Evolutionary conservation across 345 rosid genomes (phyloP), one percentile per base, ranked within the genome.

Genomic region (Dovyalis caffra): DNA sequence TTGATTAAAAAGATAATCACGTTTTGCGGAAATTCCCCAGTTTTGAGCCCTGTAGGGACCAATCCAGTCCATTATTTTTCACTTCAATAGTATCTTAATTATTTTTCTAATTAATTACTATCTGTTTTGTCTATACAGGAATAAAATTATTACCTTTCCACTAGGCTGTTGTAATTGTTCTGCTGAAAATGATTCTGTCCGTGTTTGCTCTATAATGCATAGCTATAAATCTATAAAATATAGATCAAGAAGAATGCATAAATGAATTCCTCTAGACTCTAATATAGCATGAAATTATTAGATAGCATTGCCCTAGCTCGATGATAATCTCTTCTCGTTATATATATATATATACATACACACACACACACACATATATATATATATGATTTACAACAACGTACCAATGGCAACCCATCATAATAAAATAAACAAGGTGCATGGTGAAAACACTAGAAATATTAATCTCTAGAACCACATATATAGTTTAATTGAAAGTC

Each of bases 1-100:
- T 40, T 61, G 38, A 72, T 20, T 37, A 20, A 26, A 38, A 60
- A 58, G 66, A 58, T 16, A 71, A 72, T 8, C 57, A 38, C 67
- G 34, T 60, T 38, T 20, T 35, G 28, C 16, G 10, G 66, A 38
- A 70, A 51, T 31, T 31, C 23, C 72, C 72, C 21, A n/a, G 38
- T 37, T 37, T 37, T 51, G 49, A 28, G 49, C 25, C 40, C 35
- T 71, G 53, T 37, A 18, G 56, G 66, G 62, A 69, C 28, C 14
- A 56, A 23, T n/a, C 28, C 60, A 8, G 60, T 5, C 60, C 60
- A 9, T 53, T n/a, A 43, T 53, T 23, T 56, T n/a, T 9, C 60
- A 56, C 60, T 53, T 16, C n/a, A 47, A 47, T n/a, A 47, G n/a
- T 5, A 18, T n/a, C 18, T 49, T 56, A 56, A 56, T 3, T 23